Percentiles rank a stretch among this genome's conserved stretches.
phyloP scores from a whole-genome alignment of 352 stramenopile genomes.

The Phytopythium sindhum region DNA sequence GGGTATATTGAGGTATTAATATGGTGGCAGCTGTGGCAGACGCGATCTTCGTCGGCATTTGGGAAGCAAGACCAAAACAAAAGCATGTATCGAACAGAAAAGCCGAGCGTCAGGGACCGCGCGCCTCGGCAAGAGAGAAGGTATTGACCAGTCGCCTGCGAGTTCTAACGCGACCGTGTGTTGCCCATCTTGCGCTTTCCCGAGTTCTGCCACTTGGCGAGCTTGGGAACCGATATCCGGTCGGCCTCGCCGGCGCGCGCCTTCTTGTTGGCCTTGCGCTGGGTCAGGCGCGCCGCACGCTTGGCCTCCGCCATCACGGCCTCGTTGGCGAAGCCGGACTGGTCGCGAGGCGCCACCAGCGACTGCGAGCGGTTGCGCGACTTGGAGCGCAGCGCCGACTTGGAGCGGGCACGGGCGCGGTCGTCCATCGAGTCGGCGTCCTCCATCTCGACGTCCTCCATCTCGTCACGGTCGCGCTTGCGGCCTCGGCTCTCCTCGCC shows the following conservation, averaged over 20 bases:
- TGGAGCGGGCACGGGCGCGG: constrained; percentile 67
- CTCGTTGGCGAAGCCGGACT: constrained; percentile 65
- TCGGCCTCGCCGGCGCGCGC: constrained; percentile 79
- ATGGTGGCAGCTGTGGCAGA: constrained; percentile 8
- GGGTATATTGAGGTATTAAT: constrained; percentile 9
- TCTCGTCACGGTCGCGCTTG: constrained; percentile 83
- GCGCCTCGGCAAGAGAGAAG: background rate
- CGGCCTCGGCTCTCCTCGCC: constrained; percentile 74
- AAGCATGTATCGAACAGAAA: constrained; percentile 5
- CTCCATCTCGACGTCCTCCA: constrained; percentile 89
- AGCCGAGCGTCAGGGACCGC: background rate
- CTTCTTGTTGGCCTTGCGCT: constrained; percentile 82
- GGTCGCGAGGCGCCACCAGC: constrained; percentile 67
- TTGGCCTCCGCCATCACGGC: constrained; percentile 35
- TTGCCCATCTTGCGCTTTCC: constrained; percentile 83
- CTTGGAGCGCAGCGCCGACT: constrained; percentile 68
- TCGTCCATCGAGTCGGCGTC: constrained; percentile 72
- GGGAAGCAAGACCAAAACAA: background rate
- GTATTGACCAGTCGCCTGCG: background rate
- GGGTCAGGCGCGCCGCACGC: constrained; percentile 45
- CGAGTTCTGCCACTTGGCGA: constrained; percentile 88
- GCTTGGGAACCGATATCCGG: constrained; percentile 74
- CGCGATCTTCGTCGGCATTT: background rate
- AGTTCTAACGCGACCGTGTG: constrained; percentile 70
- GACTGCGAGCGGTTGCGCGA: constrained; percentile 81